Percentiles rank a stretch among this genome's conserved stretches.
These are phyloP conservation scores for Domatiomyces globalis DNA, from an alignment of 2,329 filamentous ascomycete species.

Conservation along the genomic window DNA sequence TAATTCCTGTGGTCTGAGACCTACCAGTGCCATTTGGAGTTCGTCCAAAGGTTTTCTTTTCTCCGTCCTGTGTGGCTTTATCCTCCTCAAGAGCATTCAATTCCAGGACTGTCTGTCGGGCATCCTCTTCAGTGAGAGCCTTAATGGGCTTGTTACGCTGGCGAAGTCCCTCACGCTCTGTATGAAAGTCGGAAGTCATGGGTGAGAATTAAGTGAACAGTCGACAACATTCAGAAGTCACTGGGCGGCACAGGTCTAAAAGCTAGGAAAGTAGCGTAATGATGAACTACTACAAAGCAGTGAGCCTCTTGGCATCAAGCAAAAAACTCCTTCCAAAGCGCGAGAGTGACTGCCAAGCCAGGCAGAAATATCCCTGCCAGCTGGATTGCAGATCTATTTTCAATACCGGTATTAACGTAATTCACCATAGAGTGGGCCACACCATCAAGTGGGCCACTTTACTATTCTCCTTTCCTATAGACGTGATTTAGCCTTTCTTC, in stretches of 20 bases:
- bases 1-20: slow-evolving; percentile 23
- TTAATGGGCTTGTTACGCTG: slow-evolving; percentile 31
- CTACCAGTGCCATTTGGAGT: slow-evolving; percentile 82
- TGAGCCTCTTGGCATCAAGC: background rate
- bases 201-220: background rate
- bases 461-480: too few species aligned
- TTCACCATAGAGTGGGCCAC: too few species aligned
- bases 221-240: background rate
- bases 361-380: too few species aligned
- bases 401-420: too few species aligned
- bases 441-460: too few species aligned
- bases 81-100: slow-evolving; percentile 35
- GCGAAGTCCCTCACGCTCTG: slow-evolving; percentile 30
- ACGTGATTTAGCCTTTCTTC: too few species aligned
- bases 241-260: background rate
- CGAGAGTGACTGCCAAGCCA: too few species aligned
- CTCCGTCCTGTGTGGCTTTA: slow-evolving; percentile 31
- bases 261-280: background rate
- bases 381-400: too few species aligned
- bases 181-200: slow-evolving; percentile 11
- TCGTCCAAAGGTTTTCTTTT: slow-evolving; percentile 74
- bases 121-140: slow-evolving; percentile 24
- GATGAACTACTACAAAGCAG: background rate
- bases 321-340: too few species aligned
- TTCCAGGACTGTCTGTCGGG: slow-evolving; percentile 35